phyloP scores from a whole-genome alignment of 345 rosid genomes.

The Aurinia saxatilis region DNA sequence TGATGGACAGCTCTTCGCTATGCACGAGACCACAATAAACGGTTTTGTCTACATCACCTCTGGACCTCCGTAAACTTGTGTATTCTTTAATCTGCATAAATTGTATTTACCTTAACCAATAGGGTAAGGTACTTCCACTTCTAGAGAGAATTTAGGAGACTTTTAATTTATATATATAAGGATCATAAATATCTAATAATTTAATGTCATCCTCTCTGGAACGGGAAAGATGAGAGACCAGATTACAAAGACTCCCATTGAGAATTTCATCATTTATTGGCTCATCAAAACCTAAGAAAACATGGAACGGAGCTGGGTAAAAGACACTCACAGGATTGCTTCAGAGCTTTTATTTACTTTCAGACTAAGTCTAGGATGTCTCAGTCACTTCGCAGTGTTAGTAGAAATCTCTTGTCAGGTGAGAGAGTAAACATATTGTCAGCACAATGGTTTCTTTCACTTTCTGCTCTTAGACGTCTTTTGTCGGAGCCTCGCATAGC shows the following conservation, averaged over 20 bases:
- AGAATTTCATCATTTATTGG: not conserved
- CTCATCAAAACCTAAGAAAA: not conserved
- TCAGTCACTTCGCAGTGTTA: not conserved
- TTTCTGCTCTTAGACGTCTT: not conserved
- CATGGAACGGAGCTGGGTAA: not conserved
- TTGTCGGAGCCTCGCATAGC: not conserved
- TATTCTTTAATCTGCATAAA: no score
- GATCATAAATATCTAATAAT: not conserved
- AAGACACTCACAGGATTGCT: not conserved
- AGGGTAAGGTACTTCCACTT: no score
- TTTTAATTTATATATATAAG: no score
- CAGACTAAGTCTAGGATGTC: not conserved
- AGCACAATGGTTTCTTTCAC: not conserved
- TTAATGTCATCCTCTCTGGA: not conserved
- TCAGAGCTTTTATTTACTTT: not conserved
- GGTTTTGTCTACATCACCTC: no score
- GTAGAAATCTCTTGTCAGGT: not conserved
- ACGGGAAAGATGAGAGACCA: not conserved
- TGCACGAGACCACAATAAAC: no score
- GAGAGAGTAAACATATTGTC: not conserved
- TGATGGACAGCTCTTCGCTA: no score
- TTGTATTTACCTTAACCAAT: no score
- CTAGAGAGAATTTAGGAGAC: no score
- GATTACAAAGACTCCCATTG: not conserved
- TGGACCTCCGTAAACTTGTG: no score